Percentiles rank a stretch among this genome's conserved stretches.
phyloP scores from a whole-genome alignment of 2,329 filamentous ascomycete genomes.

The Hypoxylon sp. region DNA sequence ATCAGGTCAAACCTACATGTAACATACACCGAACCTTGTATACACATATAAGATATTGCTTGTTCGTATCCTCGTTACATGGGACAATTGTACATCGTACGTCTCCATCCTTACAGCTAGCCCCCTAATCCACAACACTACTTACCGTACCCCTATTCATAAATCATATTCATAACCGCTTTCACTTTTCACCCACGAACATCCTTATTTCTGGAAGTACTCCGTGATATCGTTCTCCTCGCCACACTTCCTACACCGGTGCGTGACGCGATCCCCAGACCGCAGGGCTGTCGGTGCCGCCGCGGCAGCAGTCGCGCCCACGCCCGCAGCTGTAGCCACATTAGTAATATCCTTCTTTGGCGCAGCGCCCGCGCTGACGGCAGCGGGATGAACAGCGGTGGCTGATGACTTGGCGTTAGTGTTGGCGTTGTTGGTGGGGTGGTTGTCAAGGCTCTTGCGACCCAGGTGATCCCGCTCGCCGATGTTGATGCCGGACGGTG shows the following conservation, averaged over 20 bases:
- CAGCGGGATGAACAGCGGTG: background rate
- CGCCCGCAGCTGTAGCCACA: constrained; percentile 7
- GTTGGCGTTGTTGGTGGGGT: background rate
- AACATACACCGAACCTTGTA: too few relatives aligned
- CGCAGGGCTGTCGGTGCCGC: background rate
- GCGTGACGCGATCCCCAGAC: constrained; percentile 25
- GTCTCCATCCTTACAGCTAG: background rate
- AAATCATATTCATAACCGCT: background rate
- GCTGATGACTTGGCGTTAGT: background rate
- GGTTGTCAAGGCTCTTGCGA: background rate
- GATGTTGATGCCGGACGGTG: constrained; percentile 42
- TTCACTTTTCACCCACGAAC: background rate
- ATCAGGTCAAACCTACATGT: too few relatives aligned
- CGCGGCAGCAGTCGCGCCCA: constrained; percentile 9
- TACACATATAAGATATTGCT: too few relatives aligned
- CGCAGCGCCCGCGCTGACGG: background rate
- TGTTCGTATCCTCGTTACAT: background rate
- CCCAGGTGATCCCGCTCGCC: constrained; percentile 19
- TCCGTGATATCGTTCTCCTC: constrained; percentile 46
- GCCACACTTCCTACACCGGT: constrained; percentile 43
- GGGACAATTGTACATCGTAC: background rate
- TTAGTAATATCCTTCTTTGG: background rate
- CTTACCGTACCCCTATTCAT: background rate
- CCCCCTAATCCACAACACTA: background rate
- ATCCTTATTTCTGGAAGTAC: constrained; percentile 31